Conservation (phyloP, 148 eudicot species). For the Cornus florida region DNA sequence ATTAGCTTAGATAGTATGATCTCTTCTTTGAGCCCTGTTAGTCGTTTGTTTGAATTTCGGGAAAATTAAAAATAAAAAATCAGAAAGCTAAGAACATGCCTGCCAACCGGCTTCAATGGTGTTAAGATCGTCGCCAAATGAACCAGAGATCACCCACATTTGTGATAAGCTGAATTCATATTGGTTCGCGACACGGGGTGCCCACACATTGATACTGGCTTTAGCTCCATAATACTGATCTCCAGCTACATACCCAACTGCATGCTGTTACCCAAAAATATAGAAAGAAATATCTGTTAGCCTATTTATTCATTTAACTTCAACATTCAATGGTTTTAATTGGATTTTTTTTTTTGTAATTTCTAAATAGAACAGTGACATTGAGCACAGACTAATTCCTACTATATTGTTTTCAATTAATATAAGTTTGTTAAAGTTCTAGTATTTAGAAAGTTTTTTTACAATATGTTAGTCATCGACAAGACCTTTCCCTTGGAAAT, state of each 20-base stretch:
- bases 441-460: too few relatives aligned
- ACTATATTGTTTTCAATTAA: too few relatives aligned
- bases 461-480: neutral
- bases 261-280: constrained; percentile 64
- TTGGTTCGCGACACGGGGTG: constrained; percentile 62
- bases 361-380: too few relatives aligned
- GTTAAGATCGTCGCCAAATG: constrained; percentile 93
- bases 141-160: constrained; percentile 93
- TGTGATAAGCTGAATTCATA: constrained; percentile 95
- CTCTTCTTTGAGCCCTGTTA: too few relatives aligned
- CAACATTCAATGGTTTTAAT: neutral
- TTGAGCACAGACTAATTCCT: too few relatives aligned
- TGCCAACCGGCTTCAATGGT: constrained; percentile 99
- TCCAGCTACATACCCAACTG: constrained; percentile 89
- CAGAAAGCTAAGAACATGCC: constrained; percentile 37
- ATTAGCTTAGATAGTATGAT: too few relatives aligned
- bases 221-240: constrained; percentile 90
- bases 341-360: too few relatives aligned
- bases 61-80: neutral
- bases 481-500: neutral
- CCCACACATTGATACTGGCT: constrained; percentile 91
- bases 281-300: neutral
- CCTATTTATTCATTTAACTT: neutral
- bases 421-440: too few relatives aligned
- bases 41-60: neutral